Evolutionary conservation across 2,329 filamentous ascomycete species (phyloP).

Genomic region (Elsinoe ampelina): DNA sequence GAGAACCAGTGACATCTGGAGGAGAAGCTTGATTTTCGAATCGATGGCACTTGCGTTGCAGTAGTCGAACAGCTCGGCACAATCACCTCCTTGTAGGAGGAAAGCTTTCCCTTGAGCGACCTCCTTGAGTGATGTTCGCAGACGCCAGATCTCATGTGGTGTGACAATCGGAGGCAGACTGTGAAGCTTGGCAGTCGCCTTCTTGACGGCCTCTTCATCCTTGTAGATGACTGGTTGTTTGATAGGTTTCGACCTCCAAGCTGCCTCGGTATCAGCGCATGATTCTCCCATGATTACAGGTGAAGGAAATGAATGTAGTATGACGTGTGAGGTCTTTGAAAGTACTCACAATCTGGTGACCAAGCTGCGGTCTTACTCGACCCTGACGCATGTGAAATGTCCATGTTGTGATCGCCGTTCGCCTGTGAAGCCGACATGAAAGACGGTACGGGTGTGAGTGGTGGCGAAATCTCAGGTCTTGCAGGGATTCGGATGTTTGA

Average conservation of each 20-base stretch:
- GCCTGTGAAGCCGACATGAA: slow-evolving; percentile 23
- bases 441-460: too few species aligned
- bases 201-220: slow-evolving; percentile 49
- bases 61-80: slow-evolving; percentile 95
- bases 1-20: slow-evolving; percentile 94
- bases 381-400: background rate
- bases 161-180: slow-evolving; percentile 70
- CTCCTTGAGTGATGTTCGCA: slow-evolving; percentile 71
- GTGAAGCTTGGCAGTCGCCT: slow-evolving; percentile 55
- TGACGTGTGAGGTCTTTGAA: background rate
- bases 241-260: slow-evolving; percentile 71
- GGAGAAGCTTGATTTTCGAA: slow-evolving; percentile 88
- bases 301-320: slow-evolving; percentile 14
- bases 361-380: background rate
- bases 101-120: slow-evolving; percentile 88
- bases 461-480: background rate
- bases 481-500: background rate
- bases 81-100: slow-evolving; percentile 91
- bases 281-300: background rate
- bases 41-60: slow-evolving; percentile 84
- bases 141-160: slow-evolving; percentile 66
- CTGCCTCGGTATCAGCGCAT: slow-evolving; percentile 33
- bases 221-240: slow-evolving; percentile 66
- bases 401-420: background rate
- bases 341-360: slow-evolving; percentile 24